phyloP scores from a whole-genome alignment of 352 stramenopile species.

The Pythium plurisporium region DNA sequence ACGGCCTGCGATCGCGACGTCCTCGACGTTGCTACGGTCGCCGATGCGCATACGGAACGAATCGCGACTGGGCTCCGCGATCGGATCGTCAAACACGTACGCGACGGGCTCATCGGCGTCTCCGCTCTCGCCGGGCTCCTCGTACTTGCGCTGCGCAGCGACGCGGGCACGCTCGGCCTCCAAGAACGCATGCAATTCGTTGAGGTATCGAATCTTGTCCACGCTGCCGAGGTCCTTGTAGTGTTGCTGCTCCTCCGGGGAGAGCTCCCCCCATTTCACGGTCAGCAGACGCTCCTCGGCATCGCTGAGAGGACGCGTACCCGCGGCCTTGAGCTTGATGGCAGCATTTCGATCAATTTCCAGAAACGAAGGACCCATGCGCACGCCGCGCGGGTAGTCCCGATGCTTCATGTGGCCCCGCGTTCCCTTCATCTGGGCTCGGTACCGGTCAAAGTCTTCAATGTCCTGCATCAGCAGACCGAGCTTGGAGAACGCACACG shows the following conservation, averaged over 20 bases:
- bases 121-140: conserved; percentile 11
- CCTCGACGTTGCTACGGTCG: conserved; percentile 16
- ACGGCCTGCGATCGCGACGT: conserved; percentile 27
- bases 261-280: conserved; percentile 43
- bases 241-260: conserved; percentile 36
- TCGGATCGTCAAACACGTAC: conserved; percentile 76
- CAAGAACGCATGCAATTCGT: conserved; percentile 51
- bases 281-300: conserved; percentile 17
- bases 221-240: conserved; percentile 37
- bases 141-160: conserved; percentile 50
- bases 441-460: conserved; percentile 55
- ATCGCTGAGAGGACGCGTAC: conserved; percentile 24
- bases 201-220: conserved; percentile 52
- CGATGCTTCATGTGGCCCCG: conserved; percentile 42
- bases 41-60: conserved; percentile 73
- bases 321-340: conserved; percentile 17
- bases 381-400: conserved; percentile 48
- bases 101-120: conserved; percentile 44
- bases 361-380: conserved; percentile 60
- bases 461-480: conserved; percentile 63
- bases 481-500: conserved; percentile 64
- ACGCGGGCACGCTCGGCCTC: conserved; percentile 40
- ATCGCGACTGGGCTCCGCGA: conserved; percentile 53
- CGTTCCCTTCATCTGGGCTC: conserved; percentile 47
- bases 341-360: conserved; percentile 60